Base-by-base conservation (phyloP, 345 rosid species). In the Physaria fendleri region DNA sequence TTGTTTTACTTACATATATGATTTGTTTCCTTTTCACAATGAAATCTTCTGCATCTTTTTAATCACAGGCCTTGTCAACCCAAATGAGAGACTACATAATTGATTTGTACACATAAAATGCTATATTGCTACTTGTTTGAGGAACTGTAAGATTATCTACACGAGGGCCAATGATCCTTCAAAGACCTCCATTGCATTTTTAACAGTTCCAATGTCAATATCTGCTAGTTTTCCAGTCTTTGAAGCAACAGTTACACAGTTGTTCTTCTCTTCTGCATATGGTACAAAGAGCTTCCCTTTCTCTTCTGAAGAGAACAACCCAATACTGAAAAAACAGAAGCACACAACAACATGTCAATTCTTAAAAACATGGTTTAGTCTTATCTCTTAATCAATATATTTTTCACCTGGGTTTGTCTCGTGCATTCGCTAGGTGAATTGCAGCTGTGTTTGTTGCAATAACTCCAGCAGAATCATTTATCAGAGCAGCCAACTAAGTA, bases 391-490 rank as follows among this genome's bases (percentile, higher is more conserved):
- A 21, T 52, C 43, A 53, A 63, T 49, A 27, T 2, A n/a, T n/a
- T n/a, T 33, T 20, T 53, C 62, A 88, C 93, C 93, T 77, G 0
- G 95, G 98, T 73, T 79, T 92, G 38, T 59, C 79, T 3, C 96
- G 81, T 0, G 91, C 93, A 62, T 68, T 80, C 47, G 96, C 96
- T n/a, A 88, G 87, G 68, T 85, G 96, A 71, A 88, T 74, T 15
- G 98, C 96, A 55, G 86, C 89, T 54, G 96, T 92, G 42, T 92
- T 92, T 42, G 98, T 84, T 5, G 98, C 84, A 20, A 92, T 80
- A 30, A 92, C 85, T 30, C 98, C 96, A 43, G 91, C 85, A 5
- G 96, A 84, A 69, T 92, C 93, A 64, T 92, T 86, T 61, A 88
- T 79, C 16, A 92, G 80, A 44, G 93, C 96, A 51, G 96, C 95